phyloP scores from a whole-genome alignment of 176 grass and related monocot genomes.

The Triticum aestivum region IWGSC_CS_RefSeq_v2.1 NC_057800.1:181750237-181750736 shows the following conservation, averaged over 20 bases:
- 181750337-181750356: neutral
- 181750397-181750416: neutral
- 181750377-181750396: neutral
- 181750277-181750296: neutral
- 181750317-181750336: neutral
- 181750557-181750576: neutral
- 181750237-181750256: neutral
- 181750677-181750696: neutral
- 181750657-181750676: neutral
- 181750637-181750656: constrained; percentile 3
- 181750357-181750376: neutral
- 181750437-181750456: neutral
- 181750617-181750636: neutral
- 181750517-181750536: neutral
- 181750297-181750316: neutral
- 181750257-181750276: constrained; percentile 8
- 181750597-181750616: constrained; percentile 25
- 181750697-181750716: neutral
- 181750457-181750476: neutral
- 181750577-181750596: neutral
- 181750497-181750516: neutral
- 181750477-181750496: neutral
- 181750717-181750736: neutral
- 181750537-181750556: constrained; percentile 3
- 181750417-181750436: neutral